phyloP scores from a whole-genome alignment of 129 eudicot genomes.

The Pittosporum tobira region DNA sequence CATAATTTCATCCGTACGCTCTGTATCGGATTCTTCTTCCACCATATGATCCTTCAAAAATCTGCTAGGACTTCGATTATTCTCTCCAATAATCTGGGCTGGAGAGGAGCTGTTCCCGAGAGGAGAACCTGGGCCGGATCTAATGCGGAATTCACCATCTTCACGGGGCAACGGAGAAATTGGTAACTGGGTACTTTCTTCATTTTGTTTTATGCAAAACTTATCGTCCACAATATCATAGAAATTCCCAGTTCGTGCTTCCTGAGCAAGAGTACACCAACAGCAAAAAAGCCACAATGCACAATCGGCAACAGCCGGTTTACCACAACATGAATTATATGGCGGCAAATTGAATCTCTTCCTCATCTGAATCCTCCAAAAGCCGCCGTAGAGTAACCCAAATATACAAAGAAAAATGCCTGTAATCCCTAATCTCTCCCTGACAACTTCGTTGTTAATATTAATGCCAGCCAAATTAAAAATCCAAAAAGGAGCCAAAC shows the following conservation, averaged over 20 bases:
- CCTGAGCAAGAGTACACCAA: constrained; percentile 97
- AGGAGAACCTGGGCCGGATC: constrained; percentile 43
- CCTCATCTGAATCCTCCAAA: constrained; percentile 98
- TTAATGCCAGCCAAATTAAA: constrained; percentile 86
- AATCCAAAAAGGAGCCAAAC: constrained; percentile 87
- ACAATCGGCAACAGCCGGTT: constrained; percentile 69
- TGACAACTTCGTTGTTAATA: constrained; percentile 57
- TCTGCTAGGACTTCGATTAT: constrained; percentile 44
- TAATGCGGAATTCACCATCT: constrained; percentile 30
- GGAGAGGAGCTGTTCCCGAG: constrained; percentile 22
- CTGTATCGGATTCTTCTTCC: constrained; percentile 29
- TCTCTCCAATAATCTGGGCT: constrained; percentile 14
- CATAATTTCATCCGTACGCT: constrained; percentile 40
- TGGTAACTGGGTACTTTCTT: constrained; percentile 18
- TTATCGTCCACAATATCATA: constrained; percentile 75
- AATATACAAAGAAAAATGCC: constrained; percentile 77
- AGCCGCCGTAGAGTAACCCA: constrained; percentile 92
- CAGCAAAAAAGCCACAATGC: constrained; percentile 91
- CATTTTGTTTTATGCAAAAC: constrained; percentile 35
- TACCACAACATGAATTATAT: constrained; percentile 52
- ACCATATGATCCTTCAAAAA: constrained; percentile 23
- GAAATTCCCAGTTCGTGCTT: constrained; percentile 79
- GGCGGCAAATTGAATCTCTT: constrained; percentile 80
- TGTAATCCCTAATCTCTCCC: constrained; percentile 62
- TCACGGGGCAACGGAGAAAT: constrained; percentile 50